These are phyloP conservation scores for Neurospora sp. DNA, from an alignment of 2,329 filamentous ascomycete species.

Conservation along the genomic window DNA sequence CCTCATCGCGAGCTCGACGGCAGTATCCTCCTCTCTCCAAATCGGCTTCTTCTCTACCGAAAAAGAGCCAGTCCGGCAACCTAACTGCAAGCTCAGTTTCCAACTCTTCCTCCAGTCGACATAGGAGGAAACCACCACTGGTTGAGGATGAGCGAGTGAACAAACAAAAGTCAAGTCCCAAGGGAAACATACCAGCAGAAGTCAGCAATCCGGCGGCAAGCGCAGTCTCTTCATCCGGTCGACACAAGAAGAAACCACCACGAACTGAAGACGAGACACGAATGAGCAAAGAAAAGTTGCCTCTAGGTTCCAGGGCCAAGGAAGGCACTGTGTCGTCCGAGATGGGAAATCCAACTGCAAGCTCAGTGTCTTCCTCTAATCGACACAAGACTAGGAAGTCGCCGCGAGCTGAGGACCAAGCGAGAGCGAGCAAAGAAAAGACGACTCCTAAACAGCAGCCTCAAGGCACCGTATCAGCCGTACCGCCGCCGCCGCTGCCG, in stretches of 20 bases:
- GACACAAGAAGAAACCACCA: not conserved
- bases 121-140: not conserved
- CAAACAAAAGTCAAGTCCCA: not conserved
- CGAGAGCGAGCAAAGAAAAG: not conserved
- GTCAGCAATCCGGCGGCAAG: not conserved
- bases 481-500: not conserved
- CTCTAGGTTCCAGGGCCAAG: not conserved
- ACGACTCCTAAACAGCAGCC: not conserved
- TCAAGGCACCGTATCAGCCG: not conserved
- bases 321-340: not conserved
- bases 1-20: conserved; percentile 1
- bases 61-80: not conserved
- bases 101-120: not conserved
- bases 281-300: not conserved
- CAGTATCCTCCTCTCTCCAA: not conserved
- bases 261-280: not conserved
- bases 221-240: not conserved
- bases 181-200: not conserved
- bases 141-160: not conserved
- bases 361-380: not conserved
- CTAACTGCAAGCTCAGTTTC: not conserved
- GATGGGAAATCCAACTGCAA: not conserved
- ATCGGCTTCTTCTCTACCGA: not conserved
- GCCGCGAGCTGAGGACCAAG: not conserved
- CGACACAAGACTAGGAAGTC: not conserved